A percentile compares a stretch with the other conserved stretches of the same genome.
phyloP scores from a whole-genome alignment of 306 rosid species.

The Corylus heterophylla region DNA sequence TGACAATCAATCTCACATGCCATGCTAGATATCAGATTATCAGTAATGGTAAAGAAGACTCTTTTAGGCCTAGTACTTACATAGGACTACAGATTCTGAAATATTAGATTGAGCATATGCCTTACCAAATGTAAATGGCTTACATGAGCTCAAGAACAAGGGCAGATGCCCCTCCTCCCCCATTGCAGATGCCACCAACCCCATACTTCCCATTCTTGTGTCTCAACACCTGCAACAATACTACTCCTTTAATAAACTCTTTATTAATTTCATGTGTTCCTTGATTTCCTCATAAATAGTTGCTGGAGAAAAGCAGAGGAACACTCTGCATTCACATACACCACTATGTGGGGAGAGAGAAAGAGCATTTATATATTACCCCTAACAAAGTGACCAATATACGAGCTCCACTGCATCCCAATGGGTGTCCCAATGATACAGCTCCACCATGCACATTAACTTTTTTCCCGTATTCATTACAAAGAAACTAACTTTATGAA shows the following conservation, averaged over 20 bases:
- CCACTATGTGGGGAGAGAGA: neutral
- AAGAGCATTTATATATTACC: slow-evolving; percentile 42
- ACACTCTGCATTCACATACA: neutral
- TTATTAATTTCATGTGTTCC: neutral
- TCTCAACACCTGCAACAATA: slow-evolving; percentile 68
- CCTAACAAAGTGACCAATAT: slow-evolving; percentile 84
- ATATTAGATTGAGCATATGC: slow-evolving; percentile 6
- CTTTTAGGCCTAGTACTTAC: neutral
- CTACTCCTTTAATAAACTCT: slow-evolving; percentile 23
- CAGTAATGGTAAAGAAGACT: neutral
- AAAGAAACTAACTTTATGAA: slow-evolving; percentile 23
- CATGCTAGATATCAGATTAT: neutral
- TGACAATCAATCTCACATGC: neutral
- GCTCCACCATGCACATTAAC: slow-evolving; percentile 88
- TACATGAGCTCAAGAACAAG: slow-evolving; percentile 81
- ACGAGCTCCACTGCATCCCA: slow-evolving; percentile 99
- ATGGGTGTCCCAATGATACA: slow-evolving; percentile 92
- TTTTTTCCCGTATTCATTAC: slow-evolving; percentile 59
- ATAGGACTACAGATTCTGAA: neutral
- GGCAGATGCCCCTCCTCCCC: slow-evolving; percentile 99
- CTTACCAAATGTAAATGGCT: slow-evolving; percentile 33
- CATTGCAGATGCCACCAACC: slow-evolving; percentile 80
- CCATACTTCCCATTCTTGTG: slow-evolving; percentile 83
- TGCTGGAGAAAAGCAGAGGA: slow-evolving; percentile 9
- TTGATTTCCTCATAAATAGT: slow-evolving; percentile 5